Base-by-base conservation (phyloP, 2,329 filamentous ascomycete genomes). In the Immersiporthe knoxdaviesiana region DNA sequence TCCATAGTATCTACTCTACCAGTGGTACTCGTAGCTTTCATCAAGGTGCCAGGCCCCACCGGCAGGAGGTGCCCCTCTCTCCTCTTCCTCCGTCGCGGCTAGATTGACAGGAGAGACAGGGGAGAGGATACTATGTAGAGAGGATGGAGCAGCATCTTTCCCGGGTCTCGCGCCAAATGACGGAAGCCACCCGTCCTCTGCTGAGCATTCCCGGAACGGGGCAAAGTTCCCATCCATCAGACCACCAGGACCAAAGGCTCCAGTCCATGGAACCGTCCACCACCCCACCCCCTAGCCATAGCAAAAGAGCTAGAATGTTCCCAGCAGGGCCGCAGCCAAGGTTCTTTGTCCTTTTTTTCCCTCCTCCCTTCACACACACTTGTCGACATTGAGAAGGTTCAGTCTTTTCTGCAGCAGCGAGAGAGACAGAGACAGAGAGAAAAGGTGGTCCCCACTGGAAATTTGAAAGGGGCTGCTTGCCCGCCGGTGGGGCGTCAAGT, bases 41-140 rank as follows among this genome's bases (percentile, higher is more conserved):
- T 41, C 12, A 59, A 11, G 27, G 50, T 30, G 50, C 24, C 59
- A 61, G 24, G 37, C 30, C 35, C 59, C 59, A 41, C 37, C 56
- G 35, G 35, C 8, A 35, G 4, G 35, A 35, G 35, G 35, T n/a
- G n/a, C n/a, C 35, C 35, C 35, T 35, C 35, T 35, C 35, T 35
- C 35, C 35, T 35, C 35, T 60, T 30, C 65, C 41, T 58, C 60
- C 62, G 68, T 70, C 65, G 65, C 68, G 65, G 58, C 66, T 62
- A 68, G 50, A 70, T 65, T 70, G 68, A 70, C 27, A 47, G 52
- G 62, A 68, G 41, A n/a, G n/a, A n/a, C n/a, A n/a, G n/a, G n/a
- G n/a, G n/a, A n/a, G n/a, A n/a, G n/a, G n/a, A n/a, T n/a, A n/a
- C n/a, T n/a, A n/a, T n/a, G n/a, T n/a, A n/a, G n/a, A n/a, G 59